Conservation (phyloP, 2,329 filamentous ascomycete species). For the Xylaria sp. region DNA sequence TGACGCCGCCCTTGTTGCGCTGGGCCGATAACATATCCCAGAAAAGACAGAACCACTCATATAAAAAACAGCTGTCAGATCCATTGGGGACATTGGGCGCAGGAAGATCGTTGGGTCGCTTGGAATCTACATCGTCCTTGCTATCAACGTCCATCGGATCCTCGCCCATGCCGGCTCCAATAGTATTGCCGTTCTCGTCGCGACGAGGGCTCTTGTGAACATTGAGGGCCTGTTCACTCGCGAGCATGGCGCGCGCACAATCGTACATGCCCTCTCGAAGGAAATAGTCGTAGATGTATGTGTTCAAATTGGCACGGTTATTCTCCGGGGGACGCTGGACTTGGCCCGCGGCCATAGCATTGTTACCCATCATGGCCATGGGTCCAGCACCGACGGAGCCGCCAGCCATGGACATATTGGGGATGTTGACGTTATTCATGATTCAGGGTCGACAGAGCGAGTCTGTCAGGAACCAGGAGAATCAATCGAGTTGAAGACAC, state of each 20-base stretch:
- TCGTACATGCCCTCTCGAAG: slow-evolving; percentile 79
- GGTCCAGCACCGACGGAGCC: slow-evolving; percentile 56
- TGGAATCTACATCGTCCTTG: slow-evolving; percentile 70
- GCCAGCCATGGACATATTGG: slow-evolving; percentile 62
- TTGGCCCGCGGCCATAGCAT: slow-evolving; percentile 33
- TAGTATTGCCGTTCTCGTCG: slow-evolving; percentile 60
- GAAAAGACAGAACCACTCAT: slow-evolving; percentile 96
- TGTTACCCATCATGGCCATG: slow-evolving; percentile 63
- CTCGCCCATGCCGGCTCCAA: slow-evolving; percentile 64
- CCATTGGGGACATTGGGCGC: slow-evolving; percentile 62
- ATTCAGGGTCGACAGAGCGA: slow-evolving; percentile 36
- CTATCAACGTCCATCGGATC: slow-evolving; percentile 77
- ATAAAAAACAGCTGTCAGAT: slow-evolving; percentile 76
- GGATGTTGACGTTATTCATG: slow-evolving; percentile 65
- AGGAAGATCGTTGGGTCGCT: slow-evolving; percentile 75
- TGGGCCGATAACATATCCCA: slow-evolving; percentile 93
- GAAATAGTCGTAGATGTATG: slow-evolving; percentile 89
- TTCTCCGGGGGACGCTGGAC: slow-evolving; percentile 35
- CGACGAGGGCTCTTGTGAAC: slow-evolving; percentile 63
- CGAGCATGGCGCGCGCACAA: slow-evolving; percentile 69
- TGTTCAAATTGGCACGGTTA: slow-evolving; percentile 62
- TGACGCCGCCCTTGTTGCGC: slow-evolving; percentile 59
- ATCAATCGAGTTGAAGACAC: slow-evolving; percentile 25
- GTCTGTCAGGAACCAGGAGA: slow-evolving; percentile 31
- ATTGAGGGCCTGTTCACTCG: slow-evolving; percentile 61